A percentile compares a stretch with the other conserved stretches of the same genome.
These are phyloP conservation scores for Naganishia kalamii DNA, from an alignment of 768 basidiomycete genomes.

Conservation along the genomic window DNA sequence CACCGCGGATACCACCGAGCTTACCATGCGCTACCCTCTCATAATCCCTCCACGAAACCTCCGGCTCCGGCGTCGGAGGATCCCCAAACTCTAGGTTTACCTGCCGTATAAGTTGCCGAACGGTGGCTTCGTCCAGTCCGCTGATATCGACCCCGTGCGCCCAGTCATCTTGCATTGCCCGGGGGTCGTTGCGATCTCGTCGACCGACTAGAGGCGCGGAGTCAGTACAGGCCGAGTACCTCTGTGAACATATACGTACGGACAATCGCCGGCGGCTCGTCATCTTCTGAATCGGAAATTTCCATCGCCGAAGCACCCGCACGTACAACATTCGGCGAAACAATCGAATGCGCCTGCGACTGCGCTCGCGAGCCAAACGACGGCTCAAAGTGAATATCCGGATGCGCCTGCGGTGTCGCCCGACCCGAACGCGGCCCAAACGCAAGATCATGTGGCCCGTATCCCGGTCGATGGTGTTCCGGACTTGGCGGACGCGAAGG, in stretches of 20 bases:
- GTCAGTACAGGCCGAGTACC: not conserved
- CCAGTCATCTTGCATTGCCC: constrained; percentile 18
- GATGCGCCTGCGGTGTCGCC: not conserved
- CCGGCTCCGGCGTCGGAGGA: constrained; percentile 9
- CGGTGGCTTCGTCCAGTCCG: constrained; percentile 10
- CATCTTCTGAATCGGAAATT: constrained; percentile 9
- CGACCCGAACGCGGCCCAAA: not conserved
- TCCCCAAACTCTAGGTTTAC: constrained; percentile 17
- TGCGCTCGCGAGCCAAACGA: not conserved
- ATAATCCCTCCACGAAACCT: constrained; percentile 2
- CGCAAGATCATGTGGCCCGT: not conserved
- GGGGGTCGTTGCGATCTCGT: not conserved
- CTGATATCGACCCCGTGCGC: constrained; percentile 14
- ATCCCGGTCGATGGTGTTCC: not conserved
- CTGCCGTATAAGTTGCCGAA: constrained; percentile 10
- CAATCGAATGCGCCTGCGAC: not conserved
- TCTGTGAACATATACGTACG: not conserved
- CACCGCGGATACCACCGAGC: not conserved
- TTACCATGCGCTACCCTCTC: not conserved
- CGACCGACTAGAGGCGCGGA: not conserved
- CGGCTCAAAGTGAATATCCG: not conserved
- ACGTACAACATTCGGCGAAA: not conserved
- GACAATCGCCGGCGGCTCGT: not conserved
- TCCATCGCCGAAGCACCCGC: not conserved
- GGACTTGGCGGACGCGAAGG: not conserved